phyloP scores from a whole-genome alignment of 306 rosid species.

The Cyclanthera cordifolia region DNA sequence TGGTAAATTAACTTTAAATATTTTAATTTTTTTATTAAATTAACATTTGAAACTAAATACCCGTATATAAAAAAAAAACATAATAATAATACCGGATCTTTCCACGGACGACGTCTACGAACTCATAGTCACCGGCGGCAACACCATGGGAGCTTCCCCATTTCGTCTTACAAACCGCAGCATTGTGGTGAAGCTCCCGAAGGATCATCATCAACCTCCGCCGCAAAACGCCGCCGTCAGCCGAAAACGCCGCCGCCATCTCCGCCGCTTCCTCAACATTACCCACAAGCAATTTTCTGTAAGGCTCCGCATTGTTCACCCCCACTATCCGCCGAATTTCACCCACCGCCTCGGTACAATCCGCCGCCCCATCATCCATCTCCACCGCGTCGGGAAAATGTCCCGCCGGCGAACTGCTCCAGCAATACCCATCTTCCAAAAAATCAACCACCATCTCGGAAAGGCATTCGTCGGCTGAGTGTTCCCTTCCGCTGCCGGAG shows the following conservation, averaged over 20 bases:
- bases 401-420: neutral
- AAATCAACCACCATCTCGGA: conserved; percentile 57
- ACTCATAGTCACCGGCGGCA: conserved; percentile 52
- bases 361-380: conserved; percentile 26
- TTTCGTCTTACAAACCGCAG: conserved; percentile 62
- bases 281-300: conserved; percentile 21
- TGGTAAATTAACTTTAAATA: no score
- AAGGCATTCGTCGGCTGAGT: conserved; percentile 42
- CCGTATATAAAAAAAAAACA: no score
- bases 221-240: conserved; percentile 9
- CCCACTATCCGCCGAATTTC: conserved; percentile 10
- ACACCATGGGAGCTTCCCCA: conserved; percentile 41
- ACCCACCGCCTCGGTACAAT: conserved; percentile 15
- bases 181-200: conserved; percentile 41
- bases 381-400: conserved; percentile 26
- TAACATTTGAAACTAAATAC: neutral
- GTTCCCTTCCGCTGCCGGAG: conserved; percentile 57
- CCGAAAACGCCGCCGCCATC: conserved; percentile 17
- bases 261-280: conserved; percentile 43
- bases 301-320: conserved; percentile 23
- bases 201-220: conserved; percentile 47
- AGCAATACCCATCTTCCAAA: conserved; percentile 24
- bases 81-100: neutral
- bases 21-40: no score
- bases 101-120: conserved; percentile 37